Conservation (phyloP, 371 early-diverging fungal species). For the Mucor irregularis region DNA sequence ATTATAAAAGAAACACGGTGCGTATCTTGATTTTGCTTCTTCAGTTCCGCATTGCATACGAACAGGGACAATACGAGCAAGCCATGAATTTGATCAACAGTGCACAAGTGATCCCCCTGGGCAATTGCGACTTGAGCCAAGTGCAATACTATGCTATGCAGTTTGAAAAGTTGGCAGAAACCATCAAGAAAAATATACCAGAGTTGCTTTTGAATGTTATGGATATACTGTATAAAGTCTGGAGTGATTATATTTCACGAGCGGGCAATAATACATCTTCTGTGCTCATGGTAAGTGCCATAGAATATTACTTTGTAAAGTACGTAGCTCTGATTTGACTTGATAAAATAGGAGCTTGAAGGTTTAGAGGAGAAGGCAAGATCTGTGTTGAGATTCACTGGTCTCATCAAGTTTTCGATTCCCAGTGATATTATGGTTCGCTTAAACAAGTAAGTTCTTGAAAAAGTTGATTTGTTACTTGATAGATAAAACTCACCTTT, state of each 20-base stretch:
- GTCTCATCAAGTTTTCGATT: conserved; percentile 81
- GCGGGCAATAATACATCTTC: not conserved
- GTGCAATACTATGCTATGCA: conserved; percentile 65
- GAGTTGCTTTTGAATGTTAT: conserved; percentile 73
- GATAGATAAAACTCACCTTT: not conserved
- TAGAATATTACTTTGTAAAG: not conserved
- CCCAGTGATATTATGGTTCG: conserved; percentile 77
- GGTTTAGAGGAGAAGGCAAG: conserved; percentile 48
- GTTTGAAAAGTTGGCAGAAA: conserved; percentile 66
- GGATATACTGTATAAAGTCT: conserved; percentile 61
- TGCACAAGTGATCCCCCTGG: conserved; percentile 63
- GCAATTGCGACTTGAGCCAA: conserved; percentile 49
- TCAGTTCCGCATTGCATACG: conserved; percentile 55
- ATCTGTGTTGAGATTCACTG: conserved; percentile 77
- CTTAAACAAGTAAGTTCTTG: conserved; percentile 60
- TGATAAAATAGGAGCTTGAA: conserved; percentile 22
- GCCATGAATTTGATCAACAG: conserved; percentile 13
- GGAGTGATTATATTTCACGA: conserved; percentile 8
- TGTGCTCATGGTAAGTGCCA: not conserved
- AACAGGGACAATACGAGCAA: conserved; percentile 49
- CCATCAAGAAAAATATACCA: conserved; percentile 75
- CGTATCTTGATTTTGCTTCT: conserved; percentile 55
- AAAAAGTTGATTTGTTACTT: not conserved
- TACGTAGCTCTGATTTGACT: too few relatives aligned
- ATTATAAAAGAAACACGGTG: conserved; percentile 49